Evolutionary conservation across 2,329 filamentous ascomycete genomes (phyloP).

Genomic region (Penicillium concentricum): DNA sequence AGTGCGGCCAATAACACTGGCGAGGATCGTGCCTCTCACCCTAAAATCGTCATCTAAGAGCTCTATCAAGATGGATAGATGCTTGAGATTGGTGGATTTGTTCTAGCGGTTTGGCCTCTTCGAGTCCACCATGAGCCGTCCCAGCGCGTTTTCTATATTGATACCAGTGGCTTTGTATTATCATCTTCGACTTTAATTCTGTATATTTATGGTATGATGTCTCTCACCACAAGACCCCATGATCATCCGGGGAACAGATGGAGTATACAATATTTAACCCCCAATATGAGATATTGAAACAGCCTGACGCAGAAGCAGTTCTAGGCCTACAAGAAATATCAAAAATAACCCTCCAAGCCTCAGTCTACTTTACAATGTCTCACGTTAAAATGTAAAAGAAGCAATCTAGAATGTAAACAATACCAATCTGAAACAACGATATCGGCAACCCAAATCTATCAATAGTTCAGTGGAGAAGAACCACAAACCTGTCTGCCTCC

Average conservation of each 20-base stretch:
- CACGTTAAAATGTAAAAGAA: constrained; percentile 6
- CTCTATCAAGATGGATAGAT: not conserved
- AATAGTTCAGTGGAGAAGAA: constrained; percentile 17
- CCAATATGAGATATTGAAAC: not conserved
- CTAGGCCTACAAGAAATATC: not conserved
- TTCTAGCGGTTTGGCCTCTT: not conserved
- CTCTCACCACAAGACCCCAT: not conserved
- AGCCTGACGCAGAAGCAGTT: not conserved
- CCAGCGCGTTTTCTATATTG: not conserved
- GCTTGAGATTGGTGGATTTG: not conserved
- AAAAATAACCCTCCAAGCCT: constrained; percentile 1
- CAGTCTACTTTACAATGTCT: not conserved
- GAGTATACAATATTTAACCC: not conserved
- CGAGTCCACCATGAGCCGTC: not conserved
- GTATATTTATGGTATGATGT: constrained; percentile 3
- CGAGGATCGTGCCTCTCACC: not conserved
- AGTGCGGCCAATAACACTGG: not conserved
- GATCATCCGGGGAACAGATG: not conserved
- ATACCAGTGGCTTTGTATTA: not conserved
- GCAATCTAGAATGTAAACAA: constrained; percentile 9
- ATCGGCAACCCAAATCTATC: constrained; percentile 11
- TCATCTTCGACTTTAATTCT: not conserved
- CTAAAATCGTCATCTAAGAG: not conserved
- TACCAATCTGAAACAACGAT: constrained; percentile 15
- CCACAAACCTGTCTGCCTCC: constrained; percentile 10